Conservation (phyloP, 2,329 filamentous ascomycete genomes). For the Arachnopeziza araneosa region DNA sequence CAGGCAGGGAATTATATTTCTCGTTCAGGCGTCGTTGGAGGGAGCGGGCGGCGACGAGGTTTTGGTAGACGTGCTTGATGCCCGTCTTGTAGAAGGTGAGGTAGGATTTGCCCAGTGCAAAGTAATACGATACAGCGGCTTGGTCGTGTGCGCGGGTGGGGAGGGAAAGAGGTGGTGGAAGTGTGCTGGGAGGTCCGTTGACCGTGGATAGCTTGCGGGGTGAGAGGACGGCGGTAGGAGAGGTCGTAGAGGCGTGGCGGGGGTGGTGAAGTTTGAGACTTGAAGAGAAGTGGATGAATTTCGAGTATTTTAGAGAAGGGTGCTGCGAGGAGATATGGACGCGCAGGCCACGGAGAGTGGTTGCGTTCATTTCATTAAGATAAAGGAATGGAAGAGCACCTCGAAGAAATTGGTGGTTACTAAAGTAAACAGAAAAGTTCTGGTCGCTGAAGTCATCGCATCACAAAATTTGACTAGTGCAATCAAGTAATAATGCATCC, state of each 20-base stretch:
- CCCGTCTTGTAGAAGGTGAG: constrained; percentile 83
- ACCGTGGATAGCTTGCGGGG: constrained; percentile 31
- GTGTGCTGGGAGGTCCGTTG: constrained; percentile 69
- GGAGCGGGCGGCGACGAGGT: constrained; percentile 43
- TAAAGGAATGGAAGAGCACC: neutral
- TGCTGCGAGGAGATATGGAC: constrained; percentile 5
- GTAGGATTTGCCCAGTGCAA: constrained; percentile 62
- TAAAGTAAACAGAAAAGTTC: neutral
- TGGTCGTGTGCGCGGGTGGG: constrained; percentile 47
- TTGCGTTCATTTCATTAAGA: constrained; percentile 23
- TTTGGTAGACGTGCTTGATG: constrained; percentile 66
- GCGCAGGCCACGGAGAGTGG: constrained; percentile 24
- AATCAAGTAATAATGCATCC: too few relatives aligned
- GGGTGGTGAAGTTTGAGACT: constrained; percentile 30
- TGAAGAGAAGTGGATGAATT: constrained; percentile 33
- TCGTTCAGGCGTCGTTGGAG: constrained; percentile 44
- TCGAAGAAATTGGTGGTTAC: neutral
- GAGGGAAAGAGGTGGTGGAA: constrained; percentile 62
- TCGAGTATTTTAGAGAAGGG: constrained; percentile 22
- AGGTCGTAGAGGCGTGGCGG: constrained; percentile 34
- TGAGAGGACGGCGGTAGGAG: neutral
- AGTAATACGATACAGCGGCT: constrained; percentile 31
- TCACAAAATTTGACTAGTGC: too few relatives aligned
- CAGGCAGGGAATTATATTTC: constrained; percentile 31
- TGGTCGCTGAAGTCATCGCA: neutral